Base-by-base conservation (phyloP, 2,329 filamentous ascomycete species). In the Pleomassaria siparia region DNA sequence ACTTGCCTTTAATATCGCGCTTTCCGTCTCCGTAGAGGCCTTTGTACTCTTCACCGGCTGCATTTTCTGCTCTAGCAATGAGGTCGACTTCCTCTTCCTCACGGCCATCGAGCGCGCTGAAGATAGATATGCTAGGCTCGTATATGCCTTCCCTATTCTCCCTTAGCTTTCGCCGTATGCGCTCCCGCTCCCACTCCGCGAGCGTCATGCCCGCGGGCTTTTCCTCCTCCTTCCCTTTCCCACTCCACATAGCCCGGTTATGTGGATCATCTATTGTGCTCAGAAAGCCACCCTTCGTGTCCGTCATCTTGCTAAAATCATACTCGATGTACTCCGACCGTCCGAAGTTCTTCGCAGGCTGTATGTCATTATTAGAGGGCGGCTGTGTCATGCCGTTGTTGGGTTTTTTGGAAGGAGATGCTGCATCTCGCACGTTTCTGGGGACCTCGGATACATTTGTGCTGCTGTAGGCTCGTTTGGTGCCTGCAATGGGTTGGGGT, bases 221-320 rank as follows among this genome's bases (percentile, higher is more conserved):
- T 56, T 84, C 78, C 44, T 85, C 81, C 8, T 80, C 72, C 43
- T 80, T 57, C 7, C 55, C 42, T 40, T 54, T 55, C 8, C 63
- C 64, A 28, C 55, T 64, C 61, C 61, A 72, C 61, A 92, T 77
- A 8, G 86, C 89, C 57, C 86, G 86, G 66, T 96, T 96, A 67
- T 87, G 84, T 1, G 94, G 94, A 70, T 99, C 94, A 65, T 99
- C 94, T 53, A 92, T 88, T 1, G 83, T 81, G n/a, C 87, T 88
- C 55, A 99, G 73, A 71, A 99, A 99, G 0, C 94, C 94, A 53
- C 94, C 94, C 67, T 96, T 96, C 1, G 92, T 97, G 70, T 99
- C 94, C 6, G 87, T 95, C 91, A 99, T 97, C 73, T 92, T 88
- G 67, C 88, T 92, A 73, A 99, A 94, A 71, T 99, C 94, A 74